Base-by-base conservation (phyloP, 768 basidiomycete genomes). In the Tephrocybe sp. region DNA sequence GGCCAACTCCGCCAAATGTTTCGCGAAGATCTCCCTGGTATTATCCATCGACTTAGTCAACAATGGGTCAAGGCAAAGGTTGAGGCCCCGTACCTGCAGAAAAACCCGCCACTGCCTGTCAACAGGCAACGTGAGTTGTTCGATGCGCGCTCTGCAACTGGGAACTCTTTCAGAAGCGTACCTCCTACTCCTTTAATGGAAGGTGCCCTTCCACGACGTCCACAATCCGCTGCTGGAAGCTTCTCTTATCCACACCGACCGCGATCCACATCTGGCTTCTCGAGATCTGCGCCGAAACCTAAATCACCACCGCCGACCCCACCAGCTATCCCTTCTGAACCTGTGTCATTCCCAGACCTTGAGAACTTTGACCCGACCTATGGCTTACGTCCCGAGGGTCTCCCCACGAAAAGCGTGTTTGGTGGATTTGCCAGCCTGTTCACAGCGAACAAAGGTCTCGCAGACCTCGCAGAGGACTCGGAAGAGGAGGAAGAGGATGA, bases 1-100 rank as follows among this genome's bases (percentile, higher is more conserved):
- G 92, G 87, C 0, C 96, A 98, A 67, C 75, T 99, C 25, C 80
- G 97, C 36, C 97, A 98, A 68, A 96, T 98, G 93, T 99, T 98
- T 68, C 79, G 94, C 53, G 94, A 97, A 67, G 97, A 98, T 67
- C 71, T 99, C 3, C 97, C 97, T 1, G 88, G 92, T 4, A 98
- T 99, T 57, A 98, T 99, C 37, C 97, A 99, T 66, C 80, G 91
- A 28, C 81, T 99, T 41, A 91, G 89, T 68, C 96, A 98, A 65
- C 88, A 91, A 62, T 98, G 96, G 96, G 84, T 98, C 36, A 90
- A 88, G 62, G 88, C 90, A 18, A 93, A 90, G 65, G 93, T 97
- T 0, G 93, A 97, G 64, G 82, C 90, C n/a, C 93, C 93, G 0
- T 94, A 94, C 68, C 73, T 90, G 32, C 70, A 78, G 32, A 86